Evolutionary conservation across 2,329 filamentous ascomycete genomes (phyloP), one percentile per base, ranked within the genome.

Genomic region (Venturia oleaginea): DNA sequence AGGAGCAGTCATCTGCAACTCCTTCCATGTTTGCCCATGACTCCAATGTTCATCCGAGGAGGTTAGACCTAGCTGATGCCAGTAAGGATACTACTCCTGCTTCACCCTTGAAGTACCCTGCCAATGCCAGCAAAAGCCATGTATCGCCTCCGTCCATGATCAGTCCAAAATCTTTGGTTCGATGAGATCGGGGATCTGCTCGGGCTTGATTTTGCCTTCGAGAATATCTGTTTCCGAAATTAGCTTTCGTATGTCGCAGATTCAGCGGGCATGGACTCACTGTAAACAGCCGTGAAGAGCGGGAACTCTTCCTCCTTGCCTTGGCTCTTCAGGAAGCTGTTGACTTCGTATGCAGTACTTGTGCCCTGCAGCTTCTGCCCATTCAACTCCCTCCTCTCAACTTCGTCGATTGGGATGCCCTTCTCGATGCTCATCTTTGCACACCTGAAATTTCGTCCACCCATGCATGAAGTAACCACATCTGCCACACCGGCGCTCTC

Each of bases 311-410:
- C 80, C 77, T 95, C 92, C 68, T 88, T 78, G 0, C 88, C 89
- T 68, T 89, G 83, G 61, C 85, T 85, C 79, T 89, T 90, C 72
- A 99, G 77, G 77, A 97, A 97, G 61, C 83, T 86, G 78, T 96
- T 90, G 51, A 99, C 92, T 76, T 99, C 94, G 68, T 87, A 85
- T 10, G 94, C 92, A 3, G 94, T 99, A 70, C 88, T 88, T 0
- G 92, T 97, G 43, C 94, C 94, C 79, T 99, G 94, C 66, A 99
- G 81, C 80, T 95, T 96, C 81, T 99, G 94, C 17, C 94, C 94
- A 74, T 99, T 97, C 67, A 99, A 83, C 74, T 97, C 92, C 66
- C 86, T 84, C 72, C 85, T 83, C 81, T 99, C 94, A 54, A 99
- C 87, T 76, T 97, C 91, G 69, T 89, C 86, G 46, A 99, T 91